These are phyloP conservation scores for Boletellus sp. DNA, from an alignment of 768 basidiomycete genomes.

Conservation along the genomic window DNA sequence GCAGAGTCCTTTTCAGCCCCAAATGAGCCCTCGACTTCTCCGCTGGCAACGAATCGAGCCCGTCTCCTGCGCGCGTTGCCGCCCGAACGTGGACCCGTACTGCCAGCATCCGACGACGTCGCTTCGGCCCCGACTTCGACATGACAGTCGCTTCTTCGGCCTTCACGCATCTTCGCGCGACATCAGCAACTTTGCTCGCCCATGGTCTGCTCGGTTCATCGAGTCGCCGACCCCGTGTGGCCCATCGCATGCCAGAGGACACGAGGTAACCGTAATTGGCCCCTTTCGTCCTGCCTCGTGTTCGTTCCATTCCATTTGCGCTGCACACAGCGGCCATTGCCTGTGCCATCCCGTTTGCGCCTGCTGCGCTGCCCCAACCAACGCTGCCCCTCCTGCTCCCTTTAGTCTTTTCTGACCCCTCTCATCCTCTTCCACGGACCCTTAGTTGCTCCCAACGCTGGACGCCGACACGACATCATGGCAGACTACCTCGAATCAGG, in stretches of 20 bases:
- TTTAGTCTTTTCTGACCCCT: not conserved
- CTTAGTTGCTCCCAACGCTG: not conserved
- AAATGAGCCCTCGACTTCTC: not conserved
- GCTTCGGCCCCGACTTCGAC: too few species aligned
- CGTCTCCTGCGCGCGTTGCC: not conserved
- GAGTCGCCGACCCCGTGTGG: not conserved
- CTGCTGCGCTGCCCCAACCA: slow-evolving; percentile 19
- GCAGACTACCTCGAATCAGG: slow-evolving; percentile 22
- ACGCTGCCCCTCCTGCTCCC: not conserved
- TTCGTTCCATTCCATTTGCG: slow-evolving; percentile 17
- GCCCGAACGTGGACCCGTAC: too few species aligned
- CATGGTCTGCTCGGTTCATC: not conserved
- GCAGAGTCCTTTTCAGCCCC: not conserved
- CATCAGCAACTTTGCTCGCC: too few species aligned
- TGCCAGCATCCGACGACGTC: too few species aligned
- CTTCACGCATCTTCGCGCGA: too few species aligned
- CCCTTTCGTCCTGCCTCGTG: slow-evolving; percentile 34
- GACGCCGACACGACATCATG: slow-evolving; percentile 16
- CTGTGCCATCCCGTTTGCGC: slow-evolving; percentile 23
- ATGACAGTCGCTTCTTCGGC: too few species aligned
- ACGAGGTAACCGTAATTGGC: slow-evolving; percentile 17
- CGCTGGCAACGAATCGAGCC: not conserved
- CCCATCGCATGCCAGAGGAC: slow-evolving; percentile 13
- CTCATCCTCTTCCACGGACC: not conserved
- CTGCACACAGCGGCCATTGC: slow-evolving; percentile 14